Conservation (phyloP, 345 rosid species). For the Syzygium jambos region DNA sequence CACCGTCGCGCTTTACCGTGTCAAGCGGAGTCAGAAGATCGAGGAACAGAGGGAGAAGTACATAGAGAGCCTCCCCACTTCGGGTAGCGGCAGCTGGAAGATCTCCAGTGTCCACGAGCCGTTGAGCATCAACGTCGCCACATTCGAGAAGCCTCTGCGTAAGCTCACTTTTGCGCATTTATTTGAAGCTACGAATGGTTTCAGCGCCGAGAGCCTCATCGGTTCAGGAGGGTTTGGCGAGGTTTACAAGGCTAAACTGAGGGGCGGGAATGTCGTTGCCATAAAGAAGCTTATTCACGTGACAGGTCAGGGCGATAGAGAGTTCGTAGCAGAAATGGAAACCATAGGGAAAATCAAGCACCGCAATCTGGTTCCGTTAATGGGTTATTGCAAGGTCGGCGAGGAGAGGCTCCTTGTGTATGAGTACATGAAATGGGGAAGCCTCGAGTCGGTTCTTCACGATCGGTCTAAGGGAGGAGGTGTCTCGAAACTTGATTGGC, state of each 20-base stretch:
- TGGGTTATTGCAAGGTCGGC: constrained; percentile 92
- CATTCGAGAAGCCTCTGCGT: constrained; percentile 91
- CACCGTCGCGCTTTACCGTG: constrained; percentile 50
- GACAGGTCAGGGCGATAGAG: constrained; percentile 95
- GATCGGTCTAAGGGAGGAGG: constrained; percentile 44
- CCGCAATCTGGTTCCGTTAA: constrained; percentile 80
- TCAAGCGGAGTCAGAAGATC: constrained; percentile 43
- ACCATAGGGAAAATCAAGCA: constrained; percentile 97
- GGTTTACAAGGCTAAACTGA: constrained; percentile 87
- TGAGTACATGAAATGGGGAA: constrained; percentile 98
- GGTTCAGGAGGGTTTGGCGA: constrained; percentile 98
- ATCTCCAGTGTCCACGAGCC: constrained; percentile 90
- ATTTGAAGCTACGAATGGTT: constrained; percentile 93
- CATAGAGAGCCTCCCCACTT: constrained; percentile 81
- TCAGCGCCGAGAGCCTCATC: constrained; percentile 79
- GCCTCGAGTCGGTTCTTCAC: constrained; percentile 86
- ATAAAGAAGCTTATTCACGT: constrained; percentile 83
- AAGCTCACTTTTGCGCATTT: constrained; percentile 87
- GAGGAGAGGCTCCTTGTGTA: constrained; percentile 97
- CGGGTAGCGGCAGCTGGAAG: constrained; percentile 87
- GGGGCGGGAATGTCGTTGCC: constrained; percentile 71
- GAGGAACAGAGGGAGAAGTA: constrained; percentile 66
- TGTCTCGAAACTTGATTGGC: constrained; percentile 54
- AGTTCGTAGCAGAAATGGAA: constrained; percentile 98
- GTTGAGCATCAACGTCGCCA: constrained; percentile 88